Conservation (phyloP, 306 rosid genomes). For the Cucurbita maxima region DNA sequence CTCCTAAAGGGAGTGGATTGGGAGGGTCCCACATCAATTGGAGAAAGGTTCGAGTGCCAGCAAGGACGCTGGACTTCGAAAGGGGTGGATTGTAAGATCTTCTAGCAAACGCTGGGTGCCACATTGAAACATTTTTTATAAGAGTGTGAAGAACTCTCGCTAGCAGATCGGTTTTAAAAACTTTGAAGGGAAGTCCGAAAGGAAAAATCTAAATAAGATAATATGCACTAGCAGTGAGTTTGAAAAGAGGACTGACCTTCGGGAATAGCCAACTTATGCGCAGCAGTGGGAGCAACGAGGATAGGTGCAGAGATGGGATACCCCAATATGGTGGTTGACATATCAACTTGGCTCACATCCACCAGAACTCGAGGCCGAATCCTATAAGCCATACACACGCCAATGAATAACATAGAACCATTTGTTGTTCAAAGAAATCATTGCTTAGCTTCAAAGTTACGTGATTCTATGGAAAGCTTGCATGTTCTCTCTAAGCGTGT, state of each 20-base stretch:
- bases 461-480: conserved; percentile 43
- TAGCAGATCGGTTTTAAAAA: too few species aligned
- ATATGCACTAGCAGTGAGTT: too few species aligned
- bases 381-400: conserved; percentile 20
- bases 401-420: not conserved
- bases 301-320: conserved; percentile 36
- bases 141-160: too few species aligned
- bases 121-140: too few species aligned
- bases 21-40: too few species aligned
- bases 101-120: too few species aligned
- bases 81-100: too few species aligned
- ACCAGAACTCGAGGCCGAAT: conserved; percentile 45
- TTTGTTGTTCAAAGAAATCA: not conserved
- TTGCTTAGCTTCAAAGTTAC: conserved; percentile 10
- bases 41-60: too few species aligned
- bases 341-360: conserved; percentile 45
- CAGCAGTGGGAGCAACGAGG: conserved; percentile 38
- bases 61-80: too few species aligned
- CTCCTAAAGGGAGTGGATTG: too few species aligned
- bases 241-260: conserved; percentile 16
- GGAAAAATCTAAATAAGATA: too few species aligned
- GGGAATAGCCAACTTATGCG: conserved; percentile 39
- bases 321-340: conserved; percentile 41
- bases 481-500: conserved; percentile 30
- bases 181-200: too few species aligned